These are phyloP conservation scores for Withania somnifera DNA, from an alignment of 305 asterid species.

Conservation along the genomic window DNA sequence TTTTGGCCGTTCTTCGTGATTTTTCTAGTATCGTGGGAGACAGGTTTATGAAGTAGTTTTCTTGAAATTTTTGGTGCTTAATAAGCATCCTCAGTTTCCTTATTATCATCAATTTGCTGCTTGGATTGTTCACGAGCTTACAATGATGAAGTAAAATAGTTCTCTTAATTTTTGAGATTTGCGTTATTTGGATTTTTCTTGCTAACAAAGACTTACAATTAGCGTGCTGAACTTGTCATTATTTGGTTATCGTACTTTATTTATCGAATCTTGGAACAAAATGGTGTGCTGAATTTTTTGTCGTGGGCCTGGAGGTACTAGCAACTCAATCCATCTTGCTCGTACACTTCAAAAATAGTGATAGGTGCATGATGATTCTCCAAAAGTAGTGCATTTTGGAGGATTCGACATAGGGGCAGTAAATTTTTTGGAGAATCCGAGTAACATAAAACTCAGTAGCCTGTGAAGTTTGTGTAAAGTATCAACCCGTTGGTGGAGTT, in stretches of 20 bases:
- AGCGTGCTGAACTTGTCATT: not conserved
- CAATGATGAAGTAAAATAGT: not conserved
- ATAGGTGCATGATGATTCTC: too few relatives aligned
- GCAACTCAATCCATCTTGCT: not conserved
- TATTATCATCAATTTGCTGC: not conserved
- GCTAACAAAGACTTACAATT: not conserved
- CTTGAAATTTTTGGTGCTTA: not conserved
- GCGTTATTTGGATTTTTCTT: not conserved
- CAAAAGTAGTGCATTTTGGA: too few relatives aligned
- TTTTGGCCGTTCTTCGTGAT: not conserved
- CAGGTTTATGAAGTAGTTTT: not conserved
- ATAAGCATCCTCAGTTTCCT: not conserved
- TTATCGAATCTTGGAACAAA: not conserved
- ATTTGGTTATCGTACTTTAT: not conserved
- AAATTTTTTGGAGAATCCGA: too few relatives aligned
- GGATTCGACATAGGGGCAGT: too few relatives aligned
- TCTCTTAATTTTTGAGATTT: not conserved
- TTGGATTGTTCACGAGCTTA: not conserved
- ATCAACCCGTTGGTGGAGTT: not conserved
- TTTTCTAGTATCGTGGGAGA: not conserved
- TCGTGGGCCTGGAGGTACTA: not conserved
- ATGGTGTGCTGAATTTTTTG: not conserved
- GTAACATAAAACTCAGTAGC: not conserved
- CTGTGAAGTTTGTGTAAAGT: not conserved
- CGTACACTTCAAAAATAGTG: too few relatives aligned